A percentile compares a stretch with the other conserved stretches of the same genome.
phyloP scores from a whole-genome alignment of 1,139 yeast species.

The Pichia sp. region DNA sequence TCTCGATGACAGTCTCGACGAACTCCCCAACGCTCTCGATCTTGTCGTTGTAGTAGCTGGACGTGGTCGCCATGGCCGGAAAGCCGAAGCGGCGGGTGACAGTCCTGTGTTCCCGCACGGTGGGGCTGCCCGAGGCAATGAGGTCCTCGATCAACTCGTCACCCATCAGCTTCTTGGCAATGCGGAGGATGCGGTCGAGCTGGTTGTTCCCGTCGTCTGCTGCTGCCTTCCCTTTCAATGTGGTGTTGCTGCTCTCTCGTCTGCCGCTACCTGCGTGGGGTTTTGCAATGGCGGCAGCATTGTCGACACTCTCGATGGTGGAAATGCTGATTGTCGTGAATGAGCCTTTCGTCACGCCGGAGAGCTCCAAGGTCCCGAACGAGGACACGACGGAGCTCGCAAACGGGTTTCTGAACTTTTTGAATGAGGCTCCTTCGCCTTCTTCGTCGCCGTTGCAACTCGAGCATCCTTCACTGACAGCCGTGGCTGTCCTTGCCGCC shows the following conservation, averaged over 20 bases:
- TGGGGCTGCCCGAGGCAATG: background rate
- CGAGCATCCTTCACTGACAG: too few species aligned
- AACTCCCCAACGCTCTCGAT: background rate
- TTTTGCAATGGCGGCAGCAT: background rate
- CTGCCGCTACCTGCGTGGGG: too few species aligned
- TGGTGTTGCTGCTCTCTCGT: too few species aligned
- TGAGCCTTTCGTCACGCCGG: background rate
- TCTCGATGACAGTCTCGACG: background rate
- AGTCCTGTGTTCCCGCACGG: background rate
- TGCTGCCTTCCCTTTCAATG: too few species aligned
- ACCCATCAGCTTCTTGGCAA: conserved; percentile 8
- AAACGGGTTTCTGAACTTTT: conserved; percentile 2
- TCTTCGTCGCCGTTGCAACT: background rate
- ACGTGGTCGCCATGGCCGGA: background rate
- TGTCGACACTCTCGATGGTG: background rate
- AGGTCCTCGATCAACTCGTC: conserved; percentile 1
- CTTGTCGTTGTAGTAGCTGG: background rate
- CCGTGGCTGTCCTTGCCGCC: too few species aligned
- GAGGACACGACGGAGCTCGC: background rate
- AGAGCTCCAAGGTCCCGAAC: background rate
- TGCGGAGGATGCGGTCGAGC: background rate
- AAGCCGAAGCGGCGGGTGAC: background rate
- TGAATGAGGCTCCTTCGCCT: background rate
- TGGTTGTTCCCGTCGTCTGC: too few species aligned
- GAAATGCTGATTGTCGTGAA: conserved; percentile 2